These are phyloP conservation scores for Diospyros lotus DNA, from an alignment of 148 eudicot species.

Conservation along the genomic window DNA sequence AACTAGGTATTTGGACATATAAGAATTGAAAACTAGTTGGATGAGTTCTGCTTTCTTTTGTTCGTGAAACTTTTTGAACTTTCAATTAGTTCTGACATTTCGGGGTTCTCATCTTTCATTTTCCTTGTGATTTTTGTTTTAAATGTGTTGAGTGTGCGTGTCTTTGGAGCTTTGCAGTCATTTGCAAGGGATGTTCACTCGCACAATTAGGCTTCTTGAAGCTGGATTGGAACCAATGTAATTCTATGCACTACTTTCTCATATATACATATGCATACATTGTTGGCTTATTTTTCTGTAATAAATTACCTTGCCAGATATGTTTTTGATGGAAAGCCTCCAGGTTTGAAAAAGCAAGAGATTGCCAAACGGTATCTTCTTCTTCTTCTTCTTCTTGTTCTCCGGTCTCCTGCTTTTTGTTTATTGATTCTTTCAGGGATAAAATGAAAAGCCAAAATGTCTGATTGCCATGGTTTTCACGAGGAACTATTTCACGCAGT, in stretches of 20 bases:
- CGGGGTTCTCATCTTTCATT: neutral
- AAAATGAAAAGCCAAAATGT: neutral
- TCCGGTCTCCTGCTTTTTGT: neutral
- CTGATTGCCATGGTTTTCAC: constrained; percentile 8
- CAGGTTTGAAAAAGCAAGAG: constrained; percentile 95
- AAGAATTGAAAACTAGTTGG: neutral
- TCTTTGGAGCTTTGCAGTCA: constrained; percentile 42
- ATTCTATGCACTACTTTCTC: constrained; percentile 9
- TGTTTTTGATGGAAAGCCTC: constrained; percentile 95
- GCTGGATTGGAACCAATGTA: constrained; percentile 98
- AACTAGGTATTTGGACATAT: constrained; percentile 55
- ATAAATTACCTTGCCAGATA: constrained; percentile 36
- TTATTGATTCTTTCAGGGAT: neutral
- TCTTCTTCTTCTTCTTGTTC: neutral
- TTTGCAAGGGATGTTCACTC: constrained; percentile 93
- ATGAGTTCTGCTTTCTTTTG: neutral
- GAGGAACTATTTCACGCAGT: constrained; percentile 31
- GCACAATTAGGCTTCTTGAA: constrained; percentile 94
- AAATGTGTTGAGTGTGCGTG: constrained; percentile 5
- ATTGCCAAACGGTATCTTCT: constrained; percentile 84
- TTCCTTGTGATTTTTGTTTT: neutral
- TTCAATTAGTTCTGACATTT: neutral
- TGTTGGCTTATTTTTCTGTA: neutral
- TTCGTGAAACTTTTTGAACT: neutral
- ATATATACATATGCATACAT: neutral